phyloP scores from a whole-genome alignment of 805 yeast genomes.

The Isabelozyma heimii region DNA sequence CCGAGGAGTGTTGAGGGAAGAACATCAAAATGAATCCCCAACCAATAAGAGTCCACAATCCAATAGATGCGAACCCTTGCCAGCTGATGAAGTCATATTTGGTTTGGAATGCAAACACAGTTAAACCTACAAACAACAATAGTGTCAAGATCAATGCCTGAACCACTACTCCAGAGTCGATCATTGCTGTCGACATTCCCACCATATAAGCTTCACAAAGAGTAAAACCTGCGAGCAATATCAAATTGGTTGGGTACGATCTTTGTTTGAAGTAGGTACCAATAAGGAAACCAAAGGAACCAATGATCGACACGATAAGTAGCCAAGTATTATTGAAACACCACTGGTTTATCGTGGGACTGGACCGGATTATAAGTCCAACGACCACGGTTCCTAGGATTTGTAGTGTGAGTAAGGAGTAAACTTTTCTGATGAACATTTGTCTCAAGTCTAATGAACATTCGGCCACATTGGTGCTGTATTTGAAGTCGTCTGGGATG shows the following conservation, averaged over 20 bases:
- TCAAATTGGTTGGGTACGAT: conserved; percentile 64
- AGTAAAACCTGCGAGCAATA: conserved; percentile 65
- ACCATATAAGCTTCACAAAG: conserved; percentile 69
- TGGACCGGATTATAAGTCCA: conserved; percentile 49
- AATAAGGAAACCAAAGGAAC: conserved; percentile 62
- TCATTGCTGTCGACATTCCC: conserved; percentile 63
- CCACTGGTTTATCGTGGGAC: conserved; percentile 49
- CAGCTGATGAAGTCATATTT: conserved; percentile 71
- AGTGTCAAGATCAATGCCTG: conserved; percentile 71
- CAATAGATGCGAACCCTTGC: conserved; percentile 55
- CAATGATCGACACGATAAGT: conserved; percentile 52
- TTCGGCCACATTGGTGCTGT: conserved; percentile 70
- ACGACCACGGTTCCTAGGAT: conserved; percentile 57
- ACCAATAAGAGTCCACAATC: conserved; percentile 67
- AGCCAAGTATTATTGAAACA: conserved; percentile 58
- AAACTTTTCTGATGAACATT: conserved; percentile 75
- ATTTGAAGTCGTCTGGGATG: conserved; percentile 78
- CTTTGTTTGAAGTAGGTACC: conserved; percentile 63
- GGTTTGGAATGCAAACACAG: conserved; percentile 73
- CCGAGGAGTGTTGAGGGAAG: conserved; percentile 51
- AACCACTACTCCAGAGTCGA: conserved; percentile 61
- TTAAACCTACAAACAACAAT: conserved; percentile 71
- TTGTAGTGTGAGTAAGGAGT: conserved; percentile 66
- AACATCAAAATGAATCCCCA: conserved; percentile 70
- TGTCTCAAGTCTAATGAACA: conserved; percentile 76